Conservation (phyloP, 306 rosid genomes). For the Corylus heterophylla region DNA sequence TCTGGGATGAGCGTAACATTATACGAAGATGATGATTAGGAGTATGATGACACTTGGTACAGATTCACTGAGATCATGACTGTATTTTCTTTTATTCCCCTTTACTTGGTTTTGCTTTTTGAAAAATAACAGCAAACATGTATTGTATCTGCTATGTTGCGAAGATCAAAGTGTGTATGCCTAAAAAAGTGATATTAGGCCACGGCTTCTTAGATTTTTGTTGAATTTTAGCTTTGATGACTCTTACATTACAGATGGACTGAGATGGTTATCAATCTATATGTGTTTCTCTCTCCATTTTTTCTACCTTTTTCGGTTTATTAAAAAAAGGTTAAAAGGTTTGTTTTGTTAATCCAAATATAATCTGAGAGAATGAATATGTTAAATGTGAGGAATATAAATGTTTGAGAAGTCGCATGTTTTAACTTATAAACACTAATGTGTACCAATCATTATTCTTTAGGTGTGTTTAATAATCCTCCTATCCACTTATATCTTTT, state of each 20-base stretch:
- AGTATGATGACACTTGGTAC: background rate
- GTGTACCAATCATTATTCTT: too few species aligned
- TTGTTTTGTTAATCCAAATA: too few species aligned
- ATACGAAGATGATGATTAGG: conserved; percentile 11
- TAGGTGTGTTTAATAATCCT: too few species aligned
- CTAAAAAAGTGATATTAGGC: background rate
- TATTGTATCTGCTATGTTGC: background rate
- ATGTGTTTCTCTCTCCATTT: background rate
- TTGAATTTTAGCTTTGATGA: too few species aligned
- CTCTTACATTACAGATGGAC: background rate
- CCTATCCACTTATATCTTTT: too few species aligned
- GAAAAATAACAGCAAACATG: background rate
- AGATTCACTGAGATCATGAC: background rate
- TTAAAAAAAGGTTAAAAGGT: too few species aligned
- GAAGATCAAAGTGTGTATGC: background rate
- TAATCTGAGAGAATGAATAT: too few species aligned
- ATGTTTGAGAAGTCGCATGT: too few species aligned
- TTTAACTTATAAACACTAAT: too few species aligned
- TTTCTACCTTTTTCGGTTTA: too few species aligned
- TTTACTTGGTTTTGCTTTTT: background rate
- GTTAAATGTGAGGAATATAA: too few species aligned
- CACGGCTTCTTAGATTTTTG: too few species aligned
- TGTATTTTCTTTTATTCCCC: background rate
- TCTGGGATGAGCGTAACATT: conserved; percentile 47
- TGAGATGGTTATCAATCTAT: background rate